Percentiles rank a stretch among this genome's conserved stretches.
These are phyloP conservation scores for Bidens hawaiensis DNA, from an alignment of 140 eudicot species.

Conservation along the genomic window DNA sequence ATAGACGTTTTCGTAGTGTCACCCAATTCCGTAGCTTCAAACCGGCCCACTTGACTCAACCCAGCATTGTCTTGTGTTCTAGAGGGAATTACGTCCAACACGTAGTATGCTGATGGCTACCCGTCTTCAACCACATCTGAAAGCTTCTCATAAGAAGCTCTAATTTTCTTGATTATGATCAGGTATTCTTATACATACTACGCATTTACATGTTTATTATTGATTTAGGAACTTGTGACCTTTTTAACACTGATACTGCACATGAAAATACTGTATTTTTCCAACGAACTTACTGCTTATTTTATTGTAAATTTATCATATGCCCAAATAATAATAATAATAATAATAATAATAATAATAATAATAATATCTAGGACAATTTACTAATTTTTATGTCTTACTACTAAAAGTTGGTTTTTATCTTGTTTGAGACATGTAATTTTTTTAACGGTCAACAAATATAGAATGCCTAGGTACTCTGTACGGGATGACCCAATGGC, in stretches of 20 bases:
- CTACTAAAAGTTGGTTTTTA: not conserved
- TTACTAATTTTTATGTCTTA: not conserved
- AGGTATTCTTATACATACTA: not conserved
- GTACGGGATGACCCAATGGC: too few species aligned
- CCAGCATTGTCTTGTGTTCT: too few species aligned
- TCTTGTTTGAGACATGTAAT: not conserved
- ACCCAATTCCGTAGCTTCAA: too few species aligned
- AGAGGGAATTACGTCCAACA: too few species aligned
- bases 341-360: too few species aligned
- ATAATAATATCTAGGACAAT: not conserved
- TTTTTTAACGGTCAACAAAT: too few species aligned
- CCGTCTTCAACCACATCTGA: constrained; percentile 48
- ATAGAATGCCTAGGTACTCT: too few species aligned
- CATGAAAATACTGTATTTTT: not conserved
- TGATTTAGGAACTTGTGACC: not conserved
- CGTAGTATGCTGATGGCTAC: constrained; percentile 63
- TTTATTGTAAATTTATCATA: too few species aligned
- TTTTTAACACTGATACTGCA: not conserved
- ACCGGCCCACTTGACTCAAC: too few species aligned
- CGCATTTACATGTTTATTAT: not conserved
- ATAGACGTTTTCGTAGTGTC: too few species aligned
- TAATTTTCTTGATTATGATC: constrained; percentile 16
- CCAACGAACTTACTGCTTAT: not conserved
- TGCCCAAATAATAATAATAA: too few species aligned
- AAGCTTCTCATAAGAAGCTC: constrained; percentile 52